These are phyloP conservation scores for Ustilago cynodontis DNA, from an alignment of 1,284 basidiomycete species.

Conservation along the genomic window DNA sequence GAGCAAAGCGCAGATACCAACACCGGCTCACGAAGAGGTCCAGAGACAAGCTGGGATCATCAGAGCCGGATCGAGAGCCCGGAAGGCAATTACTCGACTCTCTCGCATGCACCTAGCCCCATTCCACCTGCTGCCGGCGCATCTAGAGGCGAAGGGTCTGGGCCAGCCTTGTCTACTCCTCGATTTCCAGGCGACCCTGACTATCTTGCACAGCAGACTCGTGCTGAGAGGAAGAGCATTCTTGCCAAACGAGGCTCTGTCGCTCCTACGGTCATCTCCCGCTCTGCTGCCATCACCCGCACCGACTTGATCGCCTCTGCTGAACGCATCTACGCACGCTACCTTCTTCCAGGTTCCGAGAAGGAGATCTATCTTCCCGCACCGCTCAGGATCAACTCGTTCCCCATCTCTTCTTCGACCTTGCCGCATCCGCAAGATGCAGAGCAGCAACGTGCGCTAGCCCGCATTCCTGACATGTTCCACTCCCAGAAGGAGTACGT, in stretches of 20 bases:
- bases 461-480: conserved; percentile 95
- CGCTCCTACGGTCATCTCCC: conserved; percentile 76
- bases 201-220: conserved; percentile 51
- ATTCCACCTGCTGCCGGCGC: conserved; percentile 5
- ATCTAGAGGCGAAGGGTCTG: conserved; percentile 3
- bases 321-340: conserved; percentile 93
- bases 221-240: conserved; percentile 55
- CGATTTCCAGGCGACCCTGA: conserved; percentile 67
- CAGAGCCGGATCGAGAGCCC: conserved; percentile 46
- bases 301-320: conserved; percentile 90
- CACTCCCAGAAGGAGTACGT: conserved; percentile 95
- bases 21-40: conserved; percentile 8
- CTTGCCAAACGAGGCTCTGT: conserved; percentile 61
- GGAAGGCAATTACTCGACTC: conserved; percentile 34
- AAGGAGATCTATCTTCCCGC: conserved; percentile 91
- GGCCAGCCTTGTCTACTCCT: conserved; percentile 42
- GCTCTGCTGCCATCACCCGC: conserved; percentile 88
- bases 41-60: conserved; percentile 42
- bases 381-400: conserved; percentile 64
- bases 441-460: conserved; percentile 81
- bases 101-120: conserved; percentile 37
- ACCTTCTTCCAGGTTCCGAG: conserved; percentile 78
- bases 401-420: conserved; percentile 73
- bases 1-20: conserved; percentile 30
- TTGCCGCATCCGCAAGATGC: conserved; percentile 78